Base-by-base conservation (phyloP, 148 eudicot genomes). In the Arctostaphylos glauca region DNA sequence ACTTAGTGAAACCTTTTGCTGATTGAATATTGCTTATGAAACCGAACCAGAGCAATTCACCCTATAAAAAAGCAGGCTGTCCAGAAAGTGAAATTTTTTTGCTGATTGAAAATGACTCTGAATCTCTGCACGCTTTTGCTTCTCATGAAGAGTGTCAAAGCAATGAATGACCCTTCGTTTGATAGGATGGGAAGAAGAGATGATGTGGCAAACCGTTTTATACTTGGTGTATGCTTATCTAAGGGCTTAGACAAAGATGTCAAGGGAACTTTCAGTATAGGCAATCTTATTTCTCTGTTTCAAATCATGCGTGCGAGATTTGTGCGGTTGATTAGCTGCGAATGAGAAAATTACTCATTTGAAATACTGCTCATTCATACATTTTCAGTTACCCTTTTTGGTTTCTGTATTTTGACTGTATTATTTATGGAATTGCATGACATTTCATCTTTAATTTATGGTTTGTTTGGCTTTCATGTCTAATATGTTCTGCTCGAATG, bases 401-500 rank as follows among this genome's bases (percentile, higher is more conserved):
- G 9, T 16, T 48, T 66, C 21, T 50, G 18, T 76, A 10, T 6
- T 80, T 13, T 64, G 2, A 7, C 3, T 73, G 38, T 8, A 44
- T 56, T 43, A 77, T 43, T 15, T 52, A 5, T 21, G 19, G 56
- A 53, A 15, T 16, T 76, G 21, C 23, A 18, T 73, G 53, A 3
- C 21, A 12, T 49, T 31, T 49, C 18, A 74, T 21, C 38, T 49
- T 19, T 74, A 31, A 49, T 74, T 74, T 18, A 31, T 76, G 66
- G 19, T 25, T 50, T 62, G 7, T 12, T 49, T 23, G 9, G 55
- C 54, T 74, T 21, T 72, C 3, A 3, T 78, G 71, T 9, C 54
- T 58, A 60, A 10, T 46, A 6, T 84, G 50, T 25, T 78, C n/a
- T 60, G 62, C 54, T 81, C 48, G 4, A 18, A 78, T 76, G 52